These are phyloP conservation scores for Saturnispora gosingensis DNA, from an alignment of 805 yeast species.

Conservation along the genomic window DNA sequence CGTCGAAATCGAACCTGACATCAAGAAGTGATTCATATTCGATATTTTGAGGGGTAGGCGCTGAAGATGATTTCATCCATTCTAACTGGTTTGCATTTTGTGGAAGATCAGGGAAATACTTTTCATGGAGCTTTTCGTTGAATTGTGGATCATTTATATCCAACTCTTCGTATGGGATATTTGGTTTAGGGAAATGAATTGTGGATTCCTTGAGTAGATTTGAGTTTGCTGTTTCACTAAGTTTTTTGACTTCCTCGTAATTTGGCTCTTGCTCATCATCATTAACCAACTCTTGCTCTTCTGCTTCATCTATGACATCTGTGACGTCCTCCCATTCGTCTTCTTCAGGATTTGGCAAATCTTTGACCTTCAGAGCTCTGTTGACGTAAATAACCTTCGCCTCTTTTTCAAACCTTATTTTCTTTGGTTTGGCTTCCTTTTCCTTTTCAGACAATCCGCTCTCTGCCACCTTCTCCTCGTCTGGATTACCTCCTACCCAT, in stretches of 20 bases:
- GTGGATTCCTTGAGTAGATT: constrained; percentile 26
- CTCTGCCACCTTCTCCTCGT: constrained; percentile 17
- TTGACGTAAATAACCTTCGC: constrained; percentile 26
- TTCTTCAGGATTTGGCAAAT: constrained; percentile 12
- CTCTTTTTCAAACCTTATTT: constrained; percentile 25
- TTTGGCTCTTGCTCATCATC: constrained; percentile 31
- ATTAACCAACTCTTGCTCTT: background rate
- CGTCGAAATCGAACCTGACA: constrained; percentile 82
- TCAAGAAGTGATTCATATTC: constrained; percentile 51
- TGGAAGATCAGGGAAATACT: constrained; percentile 86
- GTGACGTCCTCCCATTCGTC: constrained; percentile 43
- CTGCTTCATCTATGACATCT: constrained; percentile 36
- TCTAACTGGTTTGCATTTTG: constrained; percentile 70
- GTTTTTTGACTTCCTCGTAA: constrained; percentile 32
- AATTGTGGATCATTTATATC: constrained; percentile 75
- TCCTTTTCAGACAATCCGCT: constrained; percentile 11
- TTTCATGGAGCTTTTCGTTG: constrained; percentile 67
- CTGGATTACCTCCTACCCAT: constrained; percentile 29
- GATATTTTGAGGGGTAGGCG: constrained; percentile 34
- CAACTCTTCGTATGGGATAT: constrained; percentile 22
- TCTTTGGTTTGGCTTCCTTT: constrained; percentile 14
- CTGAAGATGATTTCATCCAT: constrained; percentile 71
- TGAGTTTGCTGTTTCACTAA: constrained; percentile 29
- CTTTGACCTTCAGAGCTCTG: constrained; percentile 7
- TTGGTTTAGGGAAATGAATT: constrained; percentile 62